Evolutionary conservation across 2,329 filamentous ascomycete genomes (phyloP).

Genomic region (Drechslerella stenobrocha): DNA sequence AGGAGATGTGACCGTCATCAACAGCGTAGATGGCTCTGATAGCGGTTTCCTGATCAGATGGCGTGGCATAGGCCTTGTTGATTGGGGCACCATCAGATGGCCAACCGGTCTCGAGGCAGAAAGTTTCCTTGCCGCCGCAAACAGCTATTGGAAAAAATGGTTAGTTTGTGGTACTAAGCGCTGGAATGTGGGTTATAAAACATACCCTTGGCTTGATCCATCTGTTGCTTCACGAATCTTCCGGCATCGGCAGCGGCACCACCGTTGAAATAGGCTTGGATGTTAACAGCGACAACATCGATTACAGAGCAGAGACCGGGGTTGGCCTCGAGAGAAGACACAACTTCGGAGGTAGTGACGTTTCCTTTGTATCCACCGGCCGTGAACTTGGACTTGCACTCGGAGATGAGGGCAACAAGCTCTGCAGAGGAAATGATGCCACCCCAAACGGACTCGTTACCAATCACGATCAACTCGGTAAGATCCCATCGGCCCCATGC

Average conservation of each 20-base stretch:
- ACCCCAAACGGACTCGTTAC: conserved; percentile 88
- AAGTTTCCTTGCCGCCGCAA: conserved; percentile 74
- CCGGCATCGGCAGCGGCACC: conserved; percentile 70
- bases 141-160: conserved; percentile 55
- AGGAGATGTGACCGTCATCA: conserved; percentile 68
- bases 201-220: conserved; percentile 66
- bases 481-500: conserved; percentile 73
- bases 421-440: conserved; percentile 66
- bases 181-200: neutral
- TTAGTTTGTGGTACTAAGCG: conserved; percentile 22
- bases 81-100: conserved; percentile 71
- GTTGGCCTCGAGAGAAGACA: conserved; percentile 72
- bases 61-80: conserved; percentile 71
- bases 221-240: conserved; percentile 72
- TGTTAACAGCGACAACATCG: conserved; percentile 80
- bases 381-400: conserved; percentile 67
- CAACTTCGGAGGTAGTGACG: conserved; percentile 83
- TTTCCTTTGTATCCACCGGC: conserved; percentile 70
- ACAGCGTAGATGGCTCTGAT: conserved; percentile 70
- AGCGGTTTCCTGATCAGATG: conserved; percentile 69
- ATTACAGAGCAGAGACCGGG: conserved; percentile 71
- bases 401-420: conserved; percentile 71
- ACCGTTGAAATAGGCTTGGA: conserved; percentile 92
- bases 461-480: conserved; percentile 78
- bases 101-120: conserved; percentile 92